Conservation (phyloP, 2,329 filamentous ascomycete genomes). For the Monilinia fructicola region DNA sequence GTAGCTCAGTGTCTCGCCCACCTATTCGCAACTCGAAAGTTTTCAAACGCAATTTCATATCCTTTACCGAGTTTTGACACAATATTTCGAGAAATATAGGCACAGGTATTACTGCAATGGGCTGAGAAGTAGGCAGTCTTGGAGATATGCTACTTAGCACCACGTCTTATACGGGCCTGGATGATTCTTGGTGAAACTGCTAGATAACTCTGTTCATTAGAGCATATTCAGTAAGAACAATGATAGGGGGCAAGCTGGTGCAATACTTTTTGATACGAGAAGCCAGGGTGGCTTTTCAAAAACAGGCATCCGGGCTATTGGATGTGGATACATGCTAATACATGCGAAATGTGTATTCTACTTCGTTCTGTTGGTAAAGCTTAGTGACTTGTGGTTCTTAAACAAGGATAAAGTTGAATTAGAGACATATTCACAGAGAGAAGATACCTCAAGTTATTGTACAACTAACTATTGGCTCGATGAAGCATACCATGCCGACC, state of each 20-base stretch:
- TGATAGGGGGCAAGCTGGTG: neutral
- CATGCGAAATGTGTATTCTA: neutral
- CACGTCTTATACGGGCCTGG: neutral
- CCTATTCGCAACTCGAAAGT: neutral
- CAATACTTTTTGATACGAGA: neutral
- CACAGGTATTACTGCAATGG: neutral
- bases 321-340: neutral
- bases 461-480: neutral
- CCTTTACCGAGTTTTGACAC: neutral
- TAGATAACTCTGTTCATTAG: neutral
- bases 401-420: too few species aligned
- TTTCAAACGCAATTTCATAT: neutral
- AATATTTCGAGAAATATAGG: neutral
- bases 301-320: neutral
- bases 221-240: neutral
- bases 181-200: neutral
- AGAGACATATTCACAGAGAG: neutral
- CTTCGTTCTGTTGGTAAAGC: neutral
- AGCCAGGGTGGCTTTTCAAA: neutral
- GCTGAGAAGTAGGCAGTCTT: neutral
- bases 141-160: neutral
- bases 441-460: neutral
- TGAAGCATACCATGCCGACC: neutral
- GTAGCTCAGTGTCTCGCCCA: neutral
- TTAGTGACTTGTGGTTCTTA: neutral